phyloP scores from a whole-genome alignment of 1,139 yeast genomes.

The Debaryomycetaceae sp. region DNA sequence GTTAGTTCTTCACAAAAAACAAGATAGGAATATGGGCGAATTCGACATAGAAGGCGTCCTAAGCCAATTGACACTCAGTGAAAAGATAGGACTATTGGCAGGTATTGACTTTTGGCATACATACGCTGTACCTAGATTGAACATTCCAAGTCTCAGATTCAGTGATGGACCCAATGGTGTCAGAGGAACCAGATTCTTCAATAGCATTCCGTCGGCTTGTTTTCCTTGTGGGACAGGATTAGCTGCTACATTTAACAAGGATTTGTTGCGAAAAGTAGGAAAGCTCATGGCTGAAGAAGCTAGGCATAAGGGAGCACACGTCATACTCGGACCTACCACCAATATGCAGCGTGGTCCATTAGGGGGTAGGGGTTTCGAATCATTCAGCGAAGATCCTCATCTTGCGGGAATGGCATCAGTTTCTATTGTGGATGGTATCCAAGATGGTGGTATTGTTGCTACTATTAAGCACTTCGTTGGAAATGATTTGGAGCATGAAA shows the following conservation, averaged over 20 bases:
- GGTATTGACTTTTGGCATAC: conserved; percentile 60
- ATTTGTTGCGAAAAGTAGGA: conserved; percentile 27
- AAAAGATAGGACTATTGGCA: conserved; percentile 45
- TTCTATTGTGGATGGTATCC: conserved; percentile 29
- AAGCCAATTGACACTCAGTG: conserved; percentile 40
- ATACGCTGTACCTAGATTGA: conserved; percentile 39
- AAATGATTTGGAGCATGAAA: conserved; percentile 58
- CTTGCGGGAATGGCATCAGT: conserved; percentile 30
- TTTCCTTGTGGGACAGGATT: conserved; percentile 39
- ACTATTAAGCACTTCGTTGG: conserved; percentile 59
- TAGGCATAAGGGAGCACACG: conserved; percentile 28
- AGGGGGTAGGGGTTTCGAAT: conserved; percentile 37
- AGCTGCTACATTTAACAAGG: conserved; percentile 42
- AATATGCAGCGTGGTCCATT: conserved; percentile 32
- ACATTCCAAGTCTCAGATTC: conserved; percentile 28
- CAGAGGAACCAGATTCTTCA: conserved; percentile 31
- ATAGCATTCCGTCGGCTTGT: conserved; percentile 30
- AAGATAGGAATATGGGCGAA: neutral
- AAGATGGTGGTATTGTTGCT: conserved; percentile 42
- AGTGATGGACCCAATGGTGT: conserved; percentile 37
- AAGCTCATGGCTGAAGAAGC: conserved; percentile 32
- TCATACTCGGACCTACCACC: conserved; percentile 34
- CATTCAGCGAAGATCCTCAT: conserved; percentile 33
- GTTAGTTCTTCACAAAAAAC: too few relatives aligned
- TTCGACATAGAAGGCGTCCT: conserved; percentile 45